Conservation (phyloP, 1,139 yeast species). For the Pichia sp. region DNA sequence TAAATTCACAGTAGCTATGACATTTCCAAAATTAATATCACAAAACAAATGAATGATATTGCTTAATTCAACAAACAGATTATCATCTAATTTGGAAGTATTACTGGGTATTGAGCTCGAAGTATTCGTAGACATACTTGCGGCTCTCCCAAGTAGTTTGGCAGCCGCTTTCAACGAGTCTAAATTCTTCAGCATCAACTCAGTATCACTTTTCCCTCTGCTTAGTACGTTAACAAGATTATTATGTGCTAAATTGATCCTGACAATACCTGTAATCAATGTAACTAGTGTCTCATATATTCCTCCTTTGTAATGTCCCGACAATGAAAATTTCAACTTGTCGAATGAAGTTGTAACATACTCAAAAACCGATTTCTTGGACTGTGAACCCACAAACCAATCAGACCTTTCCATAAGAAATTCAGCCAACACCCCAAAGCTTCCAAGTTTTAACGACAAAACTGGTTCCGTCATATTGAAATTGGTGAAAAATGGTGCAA, state of each 20-base stretch:
- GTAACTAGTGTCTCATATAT: constrained; percentile 12
- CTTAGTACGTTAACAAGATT: constrained; percentile 19
- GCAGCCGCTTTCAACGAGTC: constrained; percentile 2
- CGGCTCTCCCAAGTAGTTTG: not conserved
- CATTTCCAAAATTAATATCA: constrained; percentile 6
- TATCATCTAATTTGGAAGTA: not conserved
- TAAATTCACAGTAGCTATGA: not conserved
- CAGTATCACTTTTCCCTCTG: constrained; percentile 18
- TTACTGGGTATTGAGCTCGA: too few species aligned
- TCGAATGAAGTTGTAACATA: constrained; percentile 19
- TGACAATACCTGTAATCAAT: constrained; percentile 16
- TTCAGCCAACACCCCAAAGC: constrained; percentile 12
- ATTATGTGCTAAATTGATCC: constrained; percentile 24
- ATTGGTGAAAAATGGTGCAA: constrained; percentile 23
- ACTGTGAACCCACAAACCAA: constrained; percentile 17
- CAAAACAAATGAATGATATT: constrained; percentile 6
- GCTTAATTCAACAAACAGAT: constrained; percentile 1
- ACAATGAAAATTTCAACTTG: constrained; percentile 7
- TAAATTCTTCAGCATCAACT: constrained; percentile 2
- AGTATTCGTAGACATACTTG: not conserved
- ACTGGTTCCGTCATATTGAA: constrained; percentile 20
- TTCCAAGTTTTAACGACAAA: constrained; percentile 10
- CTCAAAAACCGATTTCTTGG: constrained; percentile 12
- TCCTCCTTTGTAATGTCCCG: not conserved
- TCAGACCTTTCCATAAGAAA: constrained; percentile 4